Evolutionary conservation across 2,329 filamentous ascomycete species (phyloP).

Genomic region (Xylariaceae sp.): DNA sequence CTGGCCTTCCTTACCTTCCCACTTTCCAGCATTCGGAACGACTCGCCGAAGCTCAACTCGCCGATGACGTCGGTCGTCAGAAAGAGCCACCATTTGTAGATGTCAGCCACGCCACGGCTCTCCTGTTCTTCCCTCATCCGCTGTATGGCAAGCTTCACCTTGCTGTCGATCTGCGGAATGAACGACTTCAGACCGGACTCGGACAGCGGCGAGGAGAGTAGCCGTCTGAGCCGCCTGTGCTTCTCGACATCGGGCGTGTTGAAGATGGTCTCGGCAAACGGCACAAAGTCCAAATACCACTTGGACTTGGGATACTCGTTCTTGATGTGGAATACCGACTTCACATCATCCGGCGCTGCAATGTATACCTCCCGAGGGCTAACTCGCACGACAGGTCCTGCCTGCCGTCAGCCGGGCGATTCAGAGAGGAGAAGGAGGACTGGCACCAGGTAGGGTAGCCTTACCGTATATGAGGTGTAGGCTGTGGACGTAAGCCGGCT

Average conservation of each 20-base stretch:
- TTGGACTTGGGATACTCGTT: conserved; percentile 22
- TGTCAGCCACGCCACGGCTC: conserved; percentile 35
- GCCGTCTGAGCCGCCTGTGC: conserved; percentile 35
- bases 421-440: not conserved
- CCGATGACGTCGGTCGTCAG: conserved; percentile 51
- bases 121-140: conserved; percentile 39
- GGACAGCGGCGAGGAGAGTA: conserved; percentile 37
- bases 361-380: conserved; percentile 24
- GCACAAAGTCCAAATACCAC: conserved; percentile 19
- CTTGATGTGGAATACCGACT: conserved; percentile 24
- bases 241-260: conserved; percentile 33
- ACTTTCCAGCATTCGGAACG: conserved; percentile 46
- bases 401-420: not conserved
- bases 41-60: conserved; percentile 48
- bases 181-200: conserved; percentile 31
- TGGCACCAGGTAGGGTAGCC: too few species aligned
- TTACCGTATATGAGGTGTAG: conserved; percentile 27
- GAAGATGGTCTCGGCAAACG: conserved; percentile 32
- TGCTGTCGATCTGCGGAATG: conserved; percentile 31
- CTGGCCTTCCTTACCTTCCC: too few species aligned
- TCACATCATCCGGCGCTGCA: conserved; percentile 16
- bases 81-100: conserved; percentile 50
- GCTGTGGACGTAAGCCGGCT: conserved; percentile 19
- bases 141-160: conserved; percentile 36
- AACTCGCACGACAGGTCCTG: conserved; percentile 28